Evolutionary conservation across 139 green algal genomes (phyloP).

Genomic region (Chlorella sp.): DNA sequence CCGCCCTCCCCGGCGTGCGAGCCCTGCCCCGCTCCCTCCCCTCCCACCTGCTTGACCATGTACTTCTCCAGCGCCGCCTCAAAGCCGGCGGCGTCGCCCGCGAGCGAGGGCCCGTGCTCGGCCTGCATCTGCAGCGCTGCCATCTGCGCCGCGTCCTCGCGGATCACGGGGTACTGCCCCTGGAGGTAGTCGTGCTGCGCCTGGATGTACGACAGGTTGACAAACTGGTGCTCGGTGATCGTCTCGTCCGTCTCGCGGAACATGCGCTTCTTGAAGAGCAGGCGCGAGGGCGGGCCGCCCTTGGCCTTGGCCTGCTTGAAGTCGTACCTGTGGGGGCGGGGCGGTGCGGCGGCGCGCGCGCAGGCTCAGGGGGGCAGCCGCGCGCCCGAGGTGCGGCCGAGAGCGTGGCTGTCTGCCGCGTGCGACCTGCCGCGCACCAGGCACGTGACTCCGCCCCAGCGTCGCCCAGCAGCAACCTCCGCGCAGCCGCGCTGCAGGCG

Average conservation of each 20-base stretch:
- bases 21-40: no score
- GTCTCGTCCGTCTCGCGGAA: slow-evolving; percentile 93
- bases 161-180: slow-evolving; percentile 96
- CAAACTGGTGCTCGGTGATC: slow-evolving; percentile 93
- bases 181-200: slow-evolving; percentile 82
- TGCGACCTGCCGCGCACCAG: no score
- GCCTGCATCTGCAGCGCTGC: slow-evolving; percentile 88
- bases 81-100: slow-evolving; percentile 61
- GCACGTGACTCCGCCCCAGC: not conserved
- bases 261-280: slow-evolving; percentile 99
- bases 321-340: slow-evolving; percentile 53
- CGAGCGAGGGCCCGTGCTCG: slow-evolving; percentile 65
- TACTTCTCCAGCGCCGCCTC: slow-evolving; percentile 71
- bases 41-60: slow-evolving; percentile 67
- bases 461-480: slow-evolving; percentile 5
- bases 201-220: slow-evolving; percentile 95
- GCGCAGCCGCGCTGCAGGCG: no score
- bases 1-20: no score
- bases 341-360: no score
- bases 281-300: slow-evolving; percentile 32
- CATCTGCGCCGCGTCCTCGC: slow-evolving; percentile 95
- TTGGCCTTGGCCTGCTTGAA: slow-evolving; percentile 67
- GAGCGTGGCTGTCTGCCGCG: no score
- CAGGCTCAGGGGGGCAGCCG: no score
- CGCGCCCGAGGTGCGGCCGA: no score